Conservation (phyloP, 331 rosid genomes). For the Malus hybrid region DNA sequence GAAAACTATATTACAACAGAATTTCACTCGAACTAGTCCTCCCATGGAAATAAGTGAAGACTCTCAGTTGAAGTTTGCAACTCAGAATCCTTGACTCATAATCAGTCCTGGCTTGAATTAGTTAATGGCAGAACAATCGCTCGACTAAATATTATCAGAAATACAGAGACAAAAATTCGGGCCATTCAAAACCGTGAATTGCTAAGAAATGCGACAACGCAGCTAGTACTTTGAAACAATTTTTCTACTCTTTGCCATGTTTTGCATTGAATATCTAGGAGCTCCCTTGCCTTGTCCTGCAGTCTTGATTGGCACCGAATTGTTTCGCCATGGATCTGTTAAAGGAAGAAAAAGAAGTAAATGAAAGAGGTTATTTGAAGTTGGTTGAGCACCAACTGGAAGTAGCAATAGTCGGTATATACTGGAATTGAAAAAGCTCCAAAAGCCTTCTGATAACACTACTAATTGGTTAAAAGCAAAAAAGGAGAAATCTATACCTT, state of each 20-base stretch:
- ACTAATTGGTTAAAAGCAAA: background rate
- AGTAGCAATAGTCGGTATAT: too few relatives aligned
- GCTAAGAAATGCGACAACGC: slow-evolving; percentile 70
- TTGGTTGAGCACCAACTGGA: background rate
- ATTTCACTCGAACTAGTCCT: background rate
- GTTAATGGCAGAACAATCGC: background rate
- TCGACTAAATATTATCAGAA: background rate
- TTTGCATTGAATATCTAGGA: slow-evolving; percentile 64
- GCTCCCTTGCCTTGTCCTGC: slow-evolving; percentile 74
- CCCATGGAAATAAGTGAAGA: background rate
- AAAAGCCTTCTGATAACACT: too few relatives aligned
- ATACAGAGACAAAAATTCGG: background rate
- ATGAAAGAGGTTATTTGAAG: background rate
- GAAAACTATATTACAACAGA: background rate
- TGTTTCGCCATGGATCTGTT: slow-evolving; percentile 85
- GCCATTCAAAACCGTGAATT: slow-evolving; percentile 54
- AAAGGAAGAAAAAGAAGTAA: background rate
- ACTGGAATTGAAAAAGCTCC: too few relatives aligned
- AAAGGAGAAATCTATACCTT: slow-evolving; percentile 40
- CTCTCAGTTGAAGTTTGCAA: background rate
- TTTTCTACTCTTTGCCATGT: slow-evolving; percentile 79
- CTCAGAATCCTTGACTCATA: background rate
- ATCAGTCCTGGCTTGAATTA: background rate
- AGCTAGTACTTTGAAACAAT: slow-evolving; percentile 65
- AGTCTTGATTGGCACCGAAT: slow-evolving; percentile 54